A percentile compares a stretch with the other conserved stretches of the same genome.
These are phyloP conservation scores for Aspergillus haitiensis DNA, from an alignment of 495 filamentous ascomycete species.

Conservation along the genomic window DNA sequence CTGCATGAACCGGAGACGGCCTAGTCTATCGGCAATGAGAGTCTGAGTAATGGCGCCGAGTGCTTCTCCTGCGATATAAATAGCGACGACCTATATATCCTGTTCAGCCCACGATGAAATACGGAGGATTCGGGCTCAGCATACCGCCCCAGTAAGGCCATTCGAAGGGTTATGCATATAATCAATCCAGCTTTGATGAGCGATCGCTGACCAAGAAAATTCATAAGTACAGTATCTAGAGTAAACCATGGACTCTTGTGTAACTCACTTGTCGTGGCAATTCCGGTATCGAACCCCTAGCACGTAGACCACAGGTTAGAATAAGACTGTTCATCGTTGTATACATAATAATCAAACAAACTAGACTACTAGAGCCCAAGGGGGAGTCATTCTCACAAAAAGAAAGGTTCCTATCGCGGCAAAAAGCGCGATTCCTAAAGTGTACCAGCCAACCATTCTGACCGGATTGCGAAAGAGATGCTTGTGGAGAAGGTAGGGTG, in stretches of 20 bases:
- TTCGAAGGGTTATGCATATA: conserved; percentile 58
- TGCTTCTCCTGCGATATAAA: conserved; percentile 61
- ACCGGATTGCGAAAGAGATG: neutral
- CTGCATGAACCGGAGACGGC: conserved; percentile 61
- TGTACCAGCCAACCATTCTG: conserved; percentile 44
- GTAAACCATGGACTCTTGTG: neutral
- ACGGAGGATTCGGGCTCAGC: conserved; percentile 5
- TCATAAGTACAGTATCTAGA: neutral
- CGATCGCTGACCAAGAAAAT: conserved; percentile 45
- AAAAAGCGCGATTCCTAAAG: conserved; percentile 52
- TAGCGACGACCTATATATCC: conserved; percentile 50
- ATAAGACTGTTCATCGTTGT: neutral
- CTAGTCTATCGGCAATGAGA: conserved; percentile 54
- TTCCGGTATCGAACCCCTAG: conserved; percentile 59
- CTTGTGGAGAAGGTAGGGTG: neutral
- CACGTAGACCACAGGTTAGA: conserved; percentile 6
- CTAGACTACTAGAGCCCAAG: neutral
- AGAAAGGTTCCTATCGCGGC: conserved; percentile 59
- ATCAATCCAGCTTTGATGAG: conserved; percentile 59
- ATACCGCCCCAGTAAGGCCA: conserved; percentile 57
- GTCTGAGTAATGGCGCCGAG: conserved; percentile 55
- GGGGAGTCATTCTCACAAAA: conserved; percentile 41
- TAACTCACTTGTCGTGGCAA: conserved; percentile 60
- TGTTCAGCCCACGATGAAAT: neutral
- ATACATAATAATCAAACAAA: neutral